Conservation (phyloP, 1,139 yeast species). For the Debaryomycetaceae sp. region DNA sequence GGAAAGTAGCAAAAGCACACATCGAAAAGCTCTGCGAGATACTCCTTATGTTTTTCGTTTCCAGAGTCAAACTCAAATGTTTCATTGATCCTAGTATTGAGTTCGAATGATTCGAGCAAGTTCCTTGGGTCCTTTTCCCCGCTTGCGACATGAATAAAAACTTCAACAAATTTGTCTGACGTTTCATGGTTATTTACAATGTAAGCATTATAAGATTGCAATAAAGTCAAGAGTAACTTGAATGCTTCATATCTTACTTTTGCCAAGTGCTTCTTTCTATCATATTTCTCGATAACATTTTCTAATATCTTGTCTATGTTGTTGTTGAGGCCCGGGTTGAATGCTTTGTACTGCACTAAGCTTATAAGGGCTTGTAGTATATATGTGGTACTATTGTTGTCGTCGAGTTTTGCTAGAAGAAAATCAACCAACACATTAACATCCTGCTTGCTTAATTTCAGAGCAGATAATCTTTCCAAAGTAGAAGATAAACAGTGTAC, state of each 20-base stretch:
- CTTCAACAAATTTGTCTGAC: slow-evolving; percentile 43
- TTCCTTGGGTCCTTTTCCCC: slow-evolving; percentile 97
- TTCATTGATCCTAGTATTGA: slow-evolving; percentile 50
- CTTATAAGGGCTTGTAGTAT: slow-evolving; percentile 55
- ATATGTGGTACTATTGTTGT: slow-evolving; percentile 50
- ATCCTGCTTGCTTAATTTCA: slow-evolving; percentile 56
- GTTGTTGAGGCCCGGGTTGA: slow-evolving; percentile 22
- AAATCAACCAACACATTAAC: slow-evolving; percentile 65
- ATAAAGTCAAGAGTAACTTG: slow-evolving; percentile 38
- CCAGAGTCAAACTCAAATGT: slow-evolving; percentile 36
- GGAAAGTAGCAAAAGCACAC: slow-evolving; percentile 94
- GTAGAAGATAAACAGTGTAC: slow-evolving; percentile 57
- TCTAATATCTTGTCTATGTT: slow-evolving; percentile 35
- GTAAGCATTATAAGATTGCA: slow-evolving; percentile 18
- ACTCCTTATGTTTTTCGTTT: slow-evolving; percentile 36
- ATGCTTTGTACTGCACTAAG: slow-evolving; percentile 48
- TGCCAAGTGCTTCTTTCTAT: slow-evolving; percentile 63
- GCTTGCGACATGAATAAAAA: slow-evolving; percentile 65
- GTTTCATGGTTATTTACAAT: slow-evolving; percentile 10
- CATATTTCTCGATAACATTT: slow-evolving; percentile 44
- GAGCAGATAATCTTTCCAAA: slow-evolving; percentile 31
- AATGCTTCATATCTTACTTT: slow-evolving; percentile 62
- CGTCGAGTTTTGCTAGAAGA: slow-evolving; percentile 63
- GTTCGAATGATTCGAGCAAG: slow-evolving; percentile 62
- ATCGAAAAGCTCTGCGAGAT: slow-evolving; percentile 65